phyloP scores from a whole-genome alignment of 2,329 filamentous ascomycete genomes.

The Neofusicoccum laricinum region DNA sequence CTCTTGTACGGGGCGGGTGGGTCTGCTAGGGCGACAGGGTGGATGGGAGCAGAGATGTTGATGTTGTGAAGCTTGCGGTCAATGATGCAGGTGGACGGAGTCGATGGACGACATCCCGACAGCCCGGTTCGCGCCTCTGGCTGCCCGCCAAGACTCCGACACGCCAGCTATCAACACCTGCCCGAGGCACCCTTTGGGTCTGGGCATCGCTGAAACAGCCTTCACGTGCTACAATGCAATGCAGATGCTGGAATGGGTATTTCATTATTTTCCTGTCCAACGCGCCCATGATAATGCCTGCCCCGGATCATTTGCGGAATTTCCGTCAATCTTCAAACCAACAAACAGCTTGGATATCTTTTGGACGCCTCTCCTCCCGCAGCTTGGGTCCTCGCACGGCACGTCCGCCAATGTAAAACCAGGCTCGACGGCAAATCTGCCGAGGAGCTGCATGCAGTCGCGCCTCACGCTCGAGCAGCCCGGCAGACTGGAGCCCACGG shows the following conservation, averaged over 20 bases:
- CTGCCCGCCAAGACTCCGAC: background rate
- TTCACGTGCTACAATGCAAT: background rate
- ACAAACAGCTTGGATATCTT: background rate
- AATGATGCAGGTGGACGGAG: constrained; percentile 4
- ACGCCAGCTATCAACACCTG: background rate
- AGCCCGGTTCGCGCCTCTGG: background rate
- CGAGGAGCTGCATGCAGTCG: no score
- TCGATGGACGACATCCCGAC: background rate
- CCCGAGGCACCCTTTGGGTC: background rate
- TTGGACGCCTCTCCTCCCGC: no score
- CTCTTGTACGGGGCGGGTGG: background rate
- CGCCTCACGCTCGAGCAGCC: no score
- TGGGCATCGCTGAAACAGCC: background rate
- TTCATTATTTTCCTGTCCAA: background rate
- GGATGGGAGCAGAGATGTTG: background rate
- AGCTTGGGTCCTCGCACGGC: background rate
- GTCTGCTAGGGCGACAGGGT: background rate
- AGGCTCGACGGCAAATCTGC: no score
- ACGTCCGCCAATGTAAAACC: no score
- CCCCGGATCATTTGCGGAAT: background rate
- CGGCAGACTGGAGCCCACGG: no score
- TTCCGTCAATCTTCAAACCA: background rate
- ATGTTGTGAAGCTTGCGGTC: background rate
- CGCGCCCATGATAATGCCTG: background rate
- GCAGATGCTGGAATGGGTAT: background rate